Evolutionary conservation across 163 green algal genomes (phyloP).

Genomic region (Scenedesmus sp.): DNA sequence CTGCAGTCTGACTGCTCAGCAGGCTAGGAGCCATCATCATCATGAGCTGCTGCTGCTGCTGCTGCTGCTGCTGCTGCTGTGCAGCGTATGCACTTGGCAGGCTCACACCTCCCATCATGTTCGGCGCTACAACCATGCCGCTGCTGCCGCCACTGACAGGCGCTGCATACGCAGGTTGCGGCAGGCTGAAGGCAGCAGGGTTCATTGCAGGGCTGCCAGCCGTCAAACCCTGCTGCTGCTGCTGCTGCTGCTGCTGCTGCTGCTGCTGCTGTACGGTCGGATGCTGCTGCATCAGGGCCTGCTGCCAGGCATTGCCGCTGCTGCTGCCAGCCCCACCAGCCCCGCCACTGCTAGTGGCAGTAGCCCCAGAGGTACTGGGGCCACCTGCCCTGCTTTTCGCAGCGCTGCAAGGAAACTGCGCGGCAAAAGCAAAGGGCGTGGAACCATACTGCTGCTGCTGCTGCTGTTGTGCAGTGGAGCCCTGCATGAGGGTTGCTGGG

Average conservation of each 20-base stretch:
- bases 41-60: not conserved
- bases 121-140: not conserved
- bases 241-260: not conserved
- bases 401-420: not conserved
- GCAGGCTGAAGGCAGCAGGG: not conserved
- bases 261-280: not conserved
- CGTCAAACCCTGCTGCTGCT: conserved; percentile 13
- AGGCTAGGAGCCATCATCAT: not conserved
- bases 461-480: not conserved
- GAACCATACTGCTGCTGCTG: conserved; percentile 4
- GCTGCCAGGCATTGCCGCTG: not conserved
- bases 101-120: not conserved
- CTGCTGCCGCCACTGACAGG: not conserved
- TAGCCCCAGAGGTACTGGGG: not conserved
- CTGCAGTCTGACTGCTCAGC: not conserved
- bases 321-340: not conserved
- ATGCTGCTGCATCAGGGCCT: not conserved
- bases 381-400: not conserved
- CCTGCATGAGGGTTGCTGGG: not conserved
- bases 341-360: not conserved
- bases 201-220: not conserved
- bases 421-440: not conserved
- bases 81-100: not conserved
- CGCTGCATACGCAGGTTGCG: not conserved
- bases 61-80: conserved; percentile 22